These are phyloP conservation scores for Fusarium pseudograminearum DNA, from an alignment of 2,329 filamentous ascomycete genomes.

Conservation along the genomic window DNA sequence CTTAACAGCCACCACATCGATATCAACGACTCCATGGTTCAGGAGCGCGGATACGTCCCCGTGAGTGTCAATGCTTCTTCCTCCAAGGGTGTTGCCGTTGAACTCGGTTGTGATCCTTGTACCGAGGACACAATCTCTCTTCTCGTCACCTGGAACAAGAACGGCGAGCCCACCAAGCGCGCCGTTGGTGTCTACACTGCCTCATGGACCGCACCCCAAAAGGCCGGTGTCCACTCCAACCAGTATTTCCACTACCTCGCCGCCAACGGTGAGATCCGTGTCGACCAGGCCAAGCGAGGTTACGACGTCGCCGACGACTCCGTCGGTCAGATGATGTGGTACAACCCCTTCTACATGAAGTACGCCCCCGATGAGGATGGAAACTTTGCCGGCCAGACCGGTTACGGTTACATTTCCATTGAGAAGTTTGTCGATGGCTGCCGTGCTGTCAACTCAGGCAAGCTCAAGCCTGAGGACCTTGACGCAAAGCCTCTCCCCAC, in stretches of 20 bases:
- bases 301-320: conserved; percentile 94
- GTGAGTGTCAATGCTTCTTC: conserved; percentile 82
- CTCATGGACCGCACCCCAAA: conserved; percentile 93
- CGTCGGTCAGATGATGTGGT: conserved; percentile 79
- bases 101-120: conserved; percentile 79
- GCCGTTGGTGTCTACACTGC: conserved; percentile 94
- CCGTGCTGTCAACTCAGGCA: conserved; percentile 79
- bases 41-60: conserved; percentile 76
- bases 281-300: conserved; percentile 93
- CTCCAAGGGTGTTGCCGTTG: conserved; percentile 81
- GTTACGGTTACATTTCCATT: conserved; percentile 93
- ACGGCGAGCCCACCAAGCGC: conserved; percentile 73
- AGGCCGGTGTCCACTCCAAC: conserved; percentile 94
- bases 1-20: conserved; percentile 96
- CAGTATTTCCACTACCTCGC: conserved; percentile 98
- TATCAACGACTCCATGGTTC: conserved; percentile 92
- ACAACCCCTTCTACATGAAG: conserved; percentile 96
- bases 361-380: conserved; percentile 95
- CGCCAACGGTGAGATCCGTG: conserved; percentile 82
- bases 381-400: conserved; percentile 90
- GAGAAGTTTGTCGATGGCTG: conserved; percentile 96
- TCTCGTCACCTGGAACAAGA: conserved; percentile 88
- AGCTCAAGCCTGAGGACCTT: conserved; percentile 77
- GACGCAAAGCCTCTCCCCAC: conserved; percentile 87
- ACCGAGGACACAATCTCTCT: conserved; percentile 96